Percentiles rank a stretch among this genome's conserved stretches.
Evolutionary conservation across 371 early-diverging fungal species (phyloP).

Genomic region (Enterocytospora artemiae): DNA sequence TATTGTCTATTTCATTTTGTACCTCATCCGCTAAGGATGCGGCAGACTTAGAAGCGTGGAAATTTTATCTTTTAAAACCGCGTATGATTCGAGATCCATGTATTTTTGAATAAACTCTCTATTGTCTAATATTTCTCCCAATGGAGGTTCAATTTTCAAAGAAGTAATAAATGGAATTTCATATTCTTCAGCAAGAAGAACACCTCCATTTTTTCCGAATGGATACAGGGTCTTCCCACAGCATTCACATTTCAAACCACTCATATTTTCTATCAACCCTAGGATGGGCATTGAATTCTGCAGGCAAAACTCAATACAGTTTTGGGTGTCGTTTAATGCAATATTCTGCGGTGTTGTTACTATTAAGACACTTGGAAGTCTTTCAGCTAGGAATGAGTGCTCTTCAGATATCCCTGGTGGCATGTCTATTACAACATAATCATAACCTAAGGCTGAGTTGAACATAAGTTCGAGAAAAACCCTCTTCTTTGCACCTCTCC

Average conservation of each 20-base stretch:
- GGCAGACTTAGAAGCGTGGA: no score
- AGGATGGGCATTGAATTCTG: constrained; percentile 75
- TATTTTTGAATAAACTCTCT: no score
- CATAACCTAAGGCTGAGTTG: constrained; percentile 74
- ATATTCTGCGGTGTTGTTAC: constrained; percentile 95
- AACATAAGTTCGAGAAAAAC: constrained; percentile 81
- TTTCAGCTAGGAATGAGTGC: constrained; percentile 69
- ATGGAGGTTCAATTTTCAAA: constrained; percentile 28
- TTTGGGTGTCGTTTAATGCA: constrained; percentile 80
- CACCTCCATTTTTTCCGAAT: constrained; percentile 53
- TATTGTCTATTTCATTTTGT: no score
- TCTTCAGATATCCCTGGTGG: constrained; percentile 98
- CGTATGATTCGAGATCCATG: no score
- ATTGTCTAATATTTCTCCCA: constrained; percentile 25
- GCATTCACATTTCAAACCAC: constrained; percentile 80
- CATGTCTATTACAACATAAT: constrained; percentile 85
- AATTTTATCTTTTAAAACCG: no score
- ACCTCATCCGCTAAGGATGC: no score
- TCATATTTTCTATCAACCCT: constrained; percentile 95
- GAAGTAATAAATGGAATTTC: constrained; percentile 36
- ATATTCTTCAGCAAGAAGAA: constrained; percentile 39
- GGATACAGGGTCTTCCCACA: constrained; percentile 59
- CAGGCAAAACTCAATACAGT: constrained; percentile 82
- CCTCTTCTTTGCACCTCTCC: constrained; percentile 90
- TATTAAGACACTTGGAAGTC: constrained; percentile 66